These are phyloP conservation scores for Scheffersomyces parashehatae DNA, from an alignment of 1,139 yeast species.

Conservation along the genomic window DNA sequence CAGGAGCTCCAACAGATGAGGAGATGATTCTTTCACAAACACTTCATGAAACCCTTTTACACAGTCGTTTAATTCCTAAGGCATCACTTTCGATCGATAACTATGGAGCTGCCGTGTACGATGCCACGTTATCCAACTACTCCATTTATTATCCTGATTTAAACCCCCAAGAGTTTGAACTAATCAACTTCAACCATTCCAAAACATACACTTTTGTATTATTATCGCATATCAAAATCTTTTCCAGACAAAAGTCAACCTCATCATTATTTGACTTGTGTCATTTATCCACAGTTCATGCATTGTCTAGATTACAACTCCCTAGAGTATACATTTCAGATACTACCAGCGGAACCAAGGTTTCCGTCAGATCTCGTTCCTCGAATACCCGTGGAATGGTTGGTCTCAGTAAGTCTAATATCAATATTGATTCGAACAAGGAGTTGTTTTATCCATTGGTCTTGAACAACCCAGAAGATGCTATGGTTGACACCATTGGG, in stretches of 20 bases:
- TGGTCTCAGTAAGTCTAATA: slow-evolving; percentile 17
- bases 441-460: slow-evolving; percentile 27
- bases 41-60: slow-evolving; percentile 58
- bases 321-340: slow-evolving; percentile 72
- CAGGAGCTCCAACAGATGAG: slow-evolving; percentile 86
- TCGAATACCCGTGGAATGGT: slow-evolving; percentile 36
- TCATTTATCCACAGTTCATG: slow-evolving; percentile 67
- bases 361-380: slow-evolving; percentile 53
- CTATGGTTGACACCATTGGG: slow-evolving; percentile 8
- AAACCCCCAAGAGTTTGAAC: slow-evolving; percentile 22
- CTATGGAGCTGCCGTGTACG: slow-evolving; percentile 50
- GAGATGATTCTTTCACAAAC: slow-evolving; percentile 81
- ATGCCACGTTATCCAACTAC: slow-evolving; percentile 19
- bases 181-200: slow-evolving; percentile 25
- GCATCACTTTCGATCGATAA: slow-evolving; percentile 42
- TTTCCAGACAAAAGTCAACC: slow-evolving; percentile 70
- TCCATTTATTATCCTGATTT: slow-evolving; percentile 42
- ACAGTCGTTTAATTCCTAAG: slow-evolving; percentile 52
- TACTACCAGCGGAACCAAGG: slow-evolving; percentile 48
- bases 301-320: slow-evolving; percentile 58
- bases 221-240: slow-evolving; percentile 73
- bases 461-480: slow-evolving; percentile 29
- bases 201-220: slow-evolving; percentile 58
- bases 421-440: slow-evolving; percentile 28
- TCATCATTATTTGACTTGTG: slow-evolving; percentile 69